Base-by-base conservation (phyloP, 371 early-diverging fungal species). In the Gilbertella persicaria region DNA sequence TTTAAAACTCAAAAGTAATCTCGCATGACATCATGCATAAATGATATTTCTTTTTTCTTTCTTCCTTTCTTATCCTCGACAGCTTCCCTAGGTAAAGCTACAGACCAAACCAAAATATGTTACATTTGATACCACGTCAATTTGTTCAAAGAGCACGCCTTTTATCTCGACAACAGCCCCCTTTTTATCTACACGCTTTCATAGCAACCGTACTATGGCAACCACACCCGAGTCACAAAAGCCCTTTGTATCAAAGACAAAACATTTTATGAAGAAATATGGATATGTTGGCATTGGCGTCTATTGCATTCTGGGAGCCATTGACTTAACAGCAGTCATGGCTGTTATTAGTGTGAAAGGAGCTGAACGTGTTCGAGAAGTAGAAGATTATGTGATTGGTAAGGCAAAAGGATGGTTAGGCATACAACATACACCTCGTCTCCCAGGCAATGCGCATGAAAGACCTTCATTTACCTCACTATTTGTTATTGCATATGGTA, bases 271-370 rank as follows among this genome's bases (percentile, higher is more conserved):
- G 54, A 62, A 71, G 24, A 72, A 78, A 28, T 73, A 78, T 55
- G 79, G 79, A 29, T 63, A 69, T 8, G 60, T 69, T 1, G 72
- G 75, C 24, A 64, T 78, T 4, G 46, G 67, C n/a, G 75, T 75
- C 1, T 78, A 75, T 40, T 42, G 69, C 3, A 64, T 60, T 24
- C 29, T 78, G 12, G 66, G 75, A 16, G 36, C 48, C 10, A 53
- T 73, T 1, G 75, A 78, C 40, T 55, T 78, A 6, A 49, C 68
- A 5, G 26, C 61, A 0, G 63, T 66, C 2, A 66, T 73, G 53
- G 67, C 58, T 8, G 45, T 68, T 4, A 71, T 78, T 26, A 66
- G 69, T 37, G 23, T 67, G 4, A 58, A 58, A 17, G 79, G 79
- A 5, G 64, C 63, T 21, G 66, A 69, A 30, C 60, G 62, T 45